A percentile compares a stretch with the other conserved stretches of the same genome.
These are phyloP conservation scores for Dispira parvispora DNA, from an alignment of 192 early-diverging fungal species.

Conservation along the genomic window DNA sequence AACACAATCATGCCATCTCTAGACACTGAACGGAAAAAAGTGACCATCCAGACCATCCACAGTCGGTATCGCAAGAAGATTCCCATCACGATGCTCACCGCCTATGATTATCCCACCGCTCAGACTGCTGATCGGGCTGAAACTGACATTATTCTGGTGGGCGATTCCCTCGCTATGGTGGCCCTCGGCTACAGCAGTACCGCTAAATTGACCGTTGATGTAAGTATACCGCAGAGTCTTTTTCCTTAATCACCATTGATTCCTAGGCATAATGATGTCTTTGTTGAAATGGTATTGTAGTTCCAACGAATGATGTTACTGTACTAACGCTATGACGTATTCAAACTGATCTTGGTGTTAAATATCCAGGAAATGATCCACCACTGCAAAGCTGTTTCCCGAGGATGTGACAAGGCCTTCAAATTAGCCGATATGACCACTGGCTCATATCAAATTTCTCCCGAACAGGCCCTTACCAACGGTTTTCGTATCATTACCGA, in stretches of 20 bases:
- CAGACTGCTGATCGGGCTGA: slow-evolving; percentile 65
- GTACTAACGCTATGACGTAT: too few species aligned
- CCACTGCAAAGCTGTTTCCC: slow-evolving; percentile 75
- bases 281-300: too few species aligned
- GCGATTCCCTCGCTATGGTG: slow-evolving; percentile 96
- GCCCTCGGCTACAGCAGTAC: slow-evolving; percentile 78
- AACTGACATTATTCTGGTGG: slow-evolving; percentile 81
- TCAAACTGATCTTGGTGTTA: too few species aligned
- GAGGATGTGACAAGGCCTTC: slow-evolving; percentile 62
- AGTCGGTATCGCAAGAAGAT: slow-evolving; percentile 49
- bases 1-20: too few species aligned
- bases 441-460: slow-evolving; percentile 73
- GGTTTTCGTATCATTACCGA: slow-evolving; percentile 78
- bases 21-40: slow-evolving; percentile 37
- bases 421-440: slow-evolving; percentile 82
- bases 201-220: slow-evolving; percentile 71
- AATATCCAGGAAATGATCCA: slow-evolving; percentile 75
- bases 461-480: slow-evolving; percentile 55
- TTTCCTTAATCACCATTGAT: too few species aligned
- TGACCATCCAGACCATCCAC: slow-evolving; percentile 67
- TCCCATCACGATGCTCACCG: slow-evolving; percentile 90
- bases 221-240: slow-evolving; percentile 18
- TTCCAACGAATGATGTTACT: too few species aligned
- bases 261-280: too few species aligned
- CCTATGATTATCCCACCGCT: slow-evolving; percentile 89